Base-by-base conservation (phyloP, 257 asterid genomes). In the Dorcoceras hygrometricum region DNA sequence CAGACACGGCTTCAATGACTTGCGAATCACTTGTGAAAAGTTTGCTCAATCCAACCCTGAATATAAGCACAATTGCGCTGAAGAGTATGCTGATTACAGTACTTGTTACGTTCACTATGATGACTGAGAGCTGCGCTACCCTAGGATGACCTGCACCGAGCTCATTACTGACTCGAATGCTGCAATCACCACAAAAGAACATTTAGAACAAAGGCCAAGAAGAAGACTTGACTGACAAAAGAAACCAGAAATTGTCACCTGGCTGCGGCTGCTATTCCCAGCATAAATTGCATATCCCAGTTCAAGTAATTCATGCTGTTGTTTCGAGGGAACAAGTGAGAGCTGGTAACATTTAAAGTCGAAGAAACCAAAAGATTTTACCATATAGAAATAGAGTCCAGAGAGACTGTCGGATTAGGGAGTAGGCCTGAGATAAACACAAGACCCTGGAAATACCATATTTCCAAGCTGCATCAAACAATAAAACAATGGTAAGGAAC, bases 391-490 rank as follows among this genome's bases (percentile, higher is more conserved):
- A 77, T 65, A 22, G 78, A 69, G 67, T 77, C 78, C 9, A 77
- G 63, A 4, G 78, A 71, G 32, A 73, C 14, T 26, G 73, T 69
- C 6, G 78, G 70, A 73, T 77, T 46, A 25, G 81, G 58, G 36
- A 77, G 78, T 69, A 73, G 59, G 10, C 82, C 82, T 46, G 78
- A 73, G 59, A 65, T 55, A 59, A 73, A 70, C 53, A 77, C 78
- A 29, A 77, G 82, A 23, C 76, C 71, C 60, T 77, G 76, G 68
- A 10, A 59, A 70, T 77, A 73, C 82, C 82, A 77, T 73, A 69
- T 56, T 75, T 73, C 82, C 78, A 73, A 66, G 75, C 78, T 73
- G 51, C 82, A 69, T n/a, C 39, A 59, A 59, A 59, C 4, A 11
- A 31, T 31, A 31, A 16, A 16, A 59, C 23, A 27, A 54, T 25